A percentile compares a stretch with the other conserved stretches of the same genome.
phyloP scores from a whole-genome alignment of 2,329 filamentous ascomycete species.

The Amphichorda felina region DNA sequence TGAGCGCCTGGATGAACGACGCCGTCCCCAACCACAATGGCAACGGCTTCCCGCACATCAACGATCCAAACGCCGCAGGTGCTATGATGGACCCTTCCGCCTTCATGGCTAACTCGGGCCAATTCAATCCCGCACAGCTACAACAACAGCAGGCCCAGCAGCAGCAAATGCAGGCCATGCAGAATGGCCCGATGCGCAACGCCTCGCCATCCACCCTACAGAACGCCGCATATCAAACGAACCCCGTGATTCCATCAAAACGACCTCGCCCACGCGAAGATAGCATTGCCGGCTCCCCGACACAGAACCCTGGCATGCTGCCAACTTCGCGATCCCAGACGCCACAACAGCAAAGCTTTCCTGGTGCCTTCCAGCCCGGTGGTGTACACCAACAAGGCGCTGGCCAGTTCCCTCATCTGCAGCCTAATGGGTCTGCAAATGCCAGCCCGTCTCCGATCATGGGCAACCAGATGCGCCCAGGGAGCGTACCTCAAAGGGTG shows the following conservation, averaged over 20 bases:
- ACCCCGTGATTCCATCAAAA: conserved; percentile 81
- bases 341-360: conserved; percentile 62
- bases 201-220: conserved; percentile 63
- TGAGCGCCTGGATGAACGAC: conserved; percentile 66
- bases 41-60: conserved; percentile 55
- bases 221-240: conserved; percentile 71
- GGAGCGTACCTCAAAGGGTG: conserved; percentile 66
- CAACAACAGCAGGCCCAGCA: conserved; percentile 26
- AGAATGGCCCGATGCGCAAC: conserved; percentile 76
- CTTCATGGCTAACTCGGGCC: conserved; percentile 47
- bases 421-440: conserved; percentile 67
- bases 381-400: conserved; percentile 45
- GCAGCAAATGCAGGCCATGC: conserved; percentile 51
- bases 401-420: conserved; percentile 69
- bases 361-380: conserved; percentile 57
- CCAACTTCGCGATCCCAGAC: conserved; percentile 86
- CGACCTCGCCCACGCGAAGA: conserved; percentile 73
- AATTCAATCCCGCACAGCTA: conserved; percentile 50
- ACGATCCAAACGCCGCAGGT: conserved; percentile 43
- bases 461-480: conserved; percentile 63
- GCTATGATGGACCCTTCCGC: conserved; percentile 55
- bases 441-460: conserved; percentile 90
- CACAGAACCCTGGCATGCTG: conserved; percentile 60
- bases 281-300: conserved; percentile 70
- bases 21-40: conserved; percentile 59